Evolutionary conservation across 768 basidiomycete genomes (phyloP).

Genomic region (Cubamyces lactineus): DNA sequence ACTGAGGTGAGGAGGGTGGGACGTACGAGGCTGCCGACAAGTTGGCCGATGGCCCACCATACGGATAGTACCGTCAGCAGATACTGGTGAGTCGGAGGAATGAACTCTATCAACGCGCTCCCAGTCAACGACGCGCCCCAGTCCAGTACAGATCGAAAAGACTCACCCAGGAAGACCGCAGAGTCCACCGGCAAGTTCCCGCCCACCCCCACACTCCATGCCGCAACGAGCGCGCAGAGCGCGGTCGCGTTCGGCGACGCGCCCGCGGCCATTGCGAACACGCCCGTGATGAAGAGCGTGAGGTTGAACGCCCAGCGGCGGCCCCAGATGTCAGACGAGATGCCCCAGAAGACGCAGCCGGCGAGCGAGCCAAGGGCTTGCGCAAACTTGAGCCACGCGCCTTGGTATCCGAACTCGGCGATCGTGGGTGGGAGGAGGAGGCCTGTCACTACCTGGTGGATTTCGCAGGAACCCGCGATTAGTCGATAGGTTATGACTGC

Average conservation of each 20-base stretch:
- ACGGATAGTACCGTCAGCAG: conserved; percentile 74
- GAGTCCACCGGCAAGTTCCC: conserved; percentile 79
- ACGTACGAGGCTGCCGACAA: conserved; percentile 53
- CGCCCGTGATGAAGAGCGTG: conserved; percentile 68
- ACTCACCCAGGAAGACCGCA: conserved; percentile 70
- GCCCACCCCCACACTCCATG: conserved; percentile 71
- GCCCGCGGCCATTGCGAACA: conserved; percentile 68
- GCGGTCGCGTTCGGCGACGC: conserved; percentile 56
- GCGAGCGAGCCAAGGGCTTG: conserved; percentile 74
- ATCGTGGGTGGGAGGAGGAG: conserved; percentile 66
- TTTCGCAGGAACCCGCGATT: background rate
- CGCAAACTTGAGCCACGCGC: conserved; percentile 67
- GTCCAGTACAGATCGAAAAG: background rate
- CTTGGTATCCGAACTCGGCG: conserved; percentile 64
- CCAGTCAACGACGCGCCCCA: background rate
- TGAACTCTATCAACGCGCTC: conserved; percentile 50
- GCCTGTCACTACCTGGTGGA: conserved; percentile 58
- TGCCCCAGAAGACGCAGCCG: conserved; percentile 70
- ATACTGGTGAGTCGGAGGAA: conserved; percentile 75
- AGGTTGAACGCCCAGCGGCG: conserved; percentile 68
- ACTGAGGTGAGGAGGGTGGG: no score
- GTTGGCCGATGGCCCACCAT: conserved; percentile 82
- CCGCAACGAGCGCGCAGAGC: conserved; percentile 54
- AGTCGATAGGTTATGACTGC: background rate
- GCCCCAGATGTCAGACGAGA: conserved; percentile 73